Percentiles rank a stretch among this genome's conserved stretches.
Conservation (phyloP, 768 basidiomycete genomes). For the Rhizopogon sp. region DNA sequence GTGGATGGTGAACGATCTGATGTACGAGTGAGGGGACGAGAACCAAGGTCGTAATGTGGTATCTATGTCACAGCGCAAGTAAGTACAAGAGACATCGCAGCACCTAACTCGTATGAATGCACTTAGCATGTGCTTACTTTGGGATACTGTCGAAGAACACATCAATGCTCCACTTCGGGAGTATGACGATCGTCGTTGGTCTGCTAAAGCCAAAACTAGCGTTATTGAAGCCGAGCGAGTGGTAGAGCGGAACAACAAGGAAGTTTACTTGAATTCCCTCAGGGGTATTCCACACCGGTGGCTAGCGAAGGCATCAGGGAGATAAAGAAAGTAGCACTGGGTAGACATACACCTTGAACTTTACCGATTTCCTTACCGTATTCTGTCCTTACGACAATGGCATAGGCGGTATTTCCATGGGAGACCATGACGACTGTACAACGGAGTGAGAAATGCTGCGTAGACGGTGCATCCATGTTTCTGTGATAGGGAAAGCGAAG, state of each 20-base stretch:
- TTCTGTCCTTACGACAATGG: slow-evolving; percentile 30
- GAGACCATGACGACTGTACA: slow-evolving; percentile 53
- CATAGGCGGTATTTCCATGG: slow-evolving; percentile 47
- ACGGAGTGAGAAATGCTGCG: background rate
- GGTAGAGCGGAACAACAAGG: slow-evolving; percentile 59
- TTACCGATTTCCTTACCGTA: slow-evolving; percentile 18
- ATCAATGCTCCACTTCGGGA: slow-evolving; percentile 53
- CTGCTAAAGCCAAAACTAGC: slow-evolving; percentile 39
- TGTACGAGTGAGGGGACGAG: slow-evolving; percentile 54
- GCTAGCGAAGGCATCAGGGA: slow-evolving; percentile 38
- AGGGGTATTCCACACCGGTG: slow-evolving; percentile 30
- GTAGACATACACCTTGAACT: slow-evolving; percentile 30
- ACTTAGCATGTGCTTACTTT: slow-evolving; percentile 33
- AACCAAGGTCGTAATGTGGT: slow-evolving; percentile 38
- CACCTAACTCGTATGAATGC: no score
- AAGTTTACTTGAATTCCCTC: slow-evolving; percentile 33
- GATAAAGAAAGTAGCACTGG: slow-evolving; percentile 28
- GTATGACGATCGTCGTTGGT: slow-evolving; percentile 41
- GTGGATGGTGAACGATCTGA: slow-evolving; percentile 48
- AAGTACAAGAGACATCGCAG: background rate
- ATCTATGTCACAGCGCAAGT: slow-evolving; percentile 29
- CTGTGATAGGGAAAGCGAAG: background rate
- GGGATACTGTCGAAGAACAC: slow-evolving; percentile 43
- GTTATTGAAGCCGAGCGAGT: slow-evolving; percentile 49
- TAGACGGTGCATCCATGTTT: background rate